Evolutionary conservation across 2,329 filamentous ascomycete genomes (phyloP), one percentile per base, ranked within the genome.

Genomic region (Trichoderma semiorbis): DNA sequence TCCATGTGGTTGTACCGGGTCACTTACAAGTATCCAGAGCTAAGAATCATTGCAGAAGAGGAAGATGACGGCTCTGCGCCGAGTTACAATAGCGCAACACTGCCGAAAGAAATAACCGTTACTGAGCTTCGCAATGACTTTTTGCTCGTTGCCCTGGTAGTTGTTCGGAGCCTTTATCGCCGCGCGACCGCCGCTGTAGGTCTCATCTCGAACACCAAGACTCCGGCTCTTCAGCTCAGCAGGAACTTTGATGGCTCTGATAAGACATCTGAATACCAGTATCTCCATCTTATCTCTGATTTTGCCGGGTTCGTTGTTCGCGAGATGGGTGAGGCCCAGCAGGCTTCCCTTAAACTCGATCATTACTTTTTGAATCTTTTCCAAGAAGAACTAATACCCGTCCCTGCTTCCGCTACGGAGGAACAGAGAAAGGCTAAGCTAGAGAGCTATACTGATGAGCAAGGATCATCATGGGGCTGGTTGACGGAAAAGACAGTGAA

Each of bases 101-200:
- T 43, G 39, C 71, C 72, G 14, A 69, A 61, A 32, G 55, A 32
- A 36, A 72, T 39, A 5, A 75, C 76, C 21, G 74, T 78, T 10
- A 78, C 75, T 4, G 78, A 82, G 63, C 68, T 80, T 11, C 77
- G 77, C 43, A 76, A 75, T 12, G 81, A 83, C 63, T 85, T 84
- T 61, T 74, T 85, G n/a, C 77, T 83, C 7, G 77, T 83, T 34
- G 77, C 80, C 21, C 74, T 85, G 2, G 80, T 81, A 21, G 73
- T 83, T 11, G 78, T 81, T 12, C 78, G 81, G 16, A 76, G 79
- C 24, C 78, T 87, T 3, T 87, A 86, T 73, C 80, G 80, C 8
- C 79, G 80, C 21, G 80, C 82, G 5, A 84, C 82, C 1, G 79
- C 78, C 47, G 66, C 74, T 7, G 74, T 79, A 28, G 74, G 76